Percentiles rank a stretch among this genome's conserved stretches.
These are phyloP conservation scores for Russula emetica DNA, from an alignment of 768 basidiomycete genomes.

Conservation along the genomic window DNA sequence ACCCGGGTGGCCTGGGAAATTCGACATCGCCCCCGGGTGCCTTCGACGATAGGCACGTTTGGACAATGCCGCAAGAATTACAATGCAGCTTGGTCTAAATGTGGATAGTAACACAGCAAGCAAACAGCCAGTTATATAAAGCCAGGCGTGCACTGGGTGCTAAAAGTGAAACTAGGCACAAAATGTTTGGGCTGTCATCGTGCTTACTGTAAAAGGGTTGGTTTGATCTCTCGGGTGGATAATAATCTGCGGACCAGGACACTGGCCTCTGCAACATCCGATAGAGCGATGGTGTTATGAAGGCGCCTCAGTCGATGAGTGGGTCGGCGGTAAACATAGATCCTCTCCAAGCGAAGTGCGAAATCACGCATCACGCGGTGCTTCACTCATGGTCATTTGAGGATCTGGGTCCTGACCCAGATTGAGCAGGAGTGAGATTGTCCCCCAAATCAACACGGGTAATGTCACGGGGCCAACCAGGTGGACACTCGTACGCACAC, in stretches of 20 bases:
- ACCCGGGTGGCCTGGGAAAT: constrained; percentile 9
- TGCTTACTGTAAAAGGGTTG: constrained; percentile 20
- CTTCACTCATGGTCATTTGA: constrained; percentile 1
- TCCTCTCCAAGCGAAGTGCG: constrained; percentile 2
- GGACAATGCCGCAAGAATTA: background rate
- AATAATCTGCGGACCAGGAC: constrained; percentile 10
- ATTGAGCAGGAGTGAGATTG: constrained; percentile 7
- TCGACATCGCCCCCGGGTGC: background rate
- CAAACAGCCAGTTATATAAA: background rate
- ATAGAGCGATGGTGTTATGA: constrained; percentile 5
- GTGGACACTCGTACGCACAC: background rate
- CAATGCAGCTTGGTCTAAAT: constrained; percentile 6
- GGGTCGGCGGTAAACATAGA: background rate
- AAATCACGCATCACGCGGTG: constrained; percentile 9
- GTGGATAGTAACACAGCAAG: background rate
- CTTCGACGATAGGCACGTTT: constrained; percentile 5
- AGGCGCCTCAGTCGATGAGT: constrained; percentile 4
- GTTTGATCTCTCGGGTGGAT: constrained; percentile 10
- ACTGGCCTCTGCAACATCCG: constrained; percentile 14
- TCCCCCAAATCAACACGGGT: constrained; percentile 9
- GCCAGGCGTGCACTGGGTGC: constrained; percentile 2
- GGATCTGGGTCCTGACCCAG: constrained; percentile 2
- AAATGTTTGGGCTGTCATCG: constrained; percentile 13
- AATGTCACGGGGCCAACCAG: constrained; percentile 15
- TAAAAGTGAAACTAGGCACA: constrained; percentile 13